Evolutionary conservation across 2,329 filamentous ascomycete species (phyloP), one percentile per base, ranked within the genome.

Genomic region (Curvularia lunata): DNA sequence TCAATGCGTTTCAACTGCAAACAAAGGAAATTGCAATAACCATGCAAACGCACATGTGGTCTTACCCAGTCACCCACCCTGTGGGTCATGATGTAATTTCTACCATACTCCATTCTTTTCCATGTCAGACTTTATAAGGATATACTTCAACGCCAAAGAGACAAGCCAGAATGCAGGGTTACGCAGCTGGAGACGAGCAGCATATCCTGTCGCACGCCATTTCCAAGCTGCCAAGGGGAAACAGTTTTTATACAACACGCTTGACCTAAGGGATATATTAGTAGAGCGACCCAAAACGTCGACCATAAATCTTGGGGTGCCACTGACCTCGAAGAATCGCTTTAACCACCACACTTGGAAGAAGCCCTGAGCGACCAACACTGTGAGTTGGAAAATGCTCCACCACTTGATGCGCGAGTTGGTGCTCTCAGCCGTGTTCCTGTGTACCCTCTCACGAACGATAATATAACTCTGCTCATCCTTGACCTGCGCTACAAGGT

Each of bases 271-370:
- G 7, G 6, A n/a, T 2, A 5, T 37, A 49, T 70, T 34, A 68
- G 64, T 38, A 30, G 6, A 21, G 34, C 7, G 32, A 12, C 34
- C 13, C 19, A 27, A 30, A 9, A 12, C 25, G 27, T 2, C 28
- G 3, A 19, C 19, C 12, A 13, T 63, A 28, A 21, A 19, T 19
- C 5, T 9, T 27, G 30, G 12, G 7, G 30, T 9, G 28, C 21
- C n/a, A 28, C 65, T 58, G 75, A 88, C 87, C 88, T 97, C 93
- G 75, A 97, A 97, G 85, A 99, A 99, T 75, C 95, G 87, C 82
- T 96, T 95, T 77, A 99, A 80, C 93, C 95, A 99, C 94, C 95
- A 99, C 66, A 99, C 94, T 83, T 99, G 95, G 84, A 99, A 99
- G 66, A 97, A 83, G 60, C 92, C 95, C 83, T 98, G 92, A 71